Base-by-base conservation (phyloP, 1,139 yeast species). In the Hansenula sp. region DNA sequence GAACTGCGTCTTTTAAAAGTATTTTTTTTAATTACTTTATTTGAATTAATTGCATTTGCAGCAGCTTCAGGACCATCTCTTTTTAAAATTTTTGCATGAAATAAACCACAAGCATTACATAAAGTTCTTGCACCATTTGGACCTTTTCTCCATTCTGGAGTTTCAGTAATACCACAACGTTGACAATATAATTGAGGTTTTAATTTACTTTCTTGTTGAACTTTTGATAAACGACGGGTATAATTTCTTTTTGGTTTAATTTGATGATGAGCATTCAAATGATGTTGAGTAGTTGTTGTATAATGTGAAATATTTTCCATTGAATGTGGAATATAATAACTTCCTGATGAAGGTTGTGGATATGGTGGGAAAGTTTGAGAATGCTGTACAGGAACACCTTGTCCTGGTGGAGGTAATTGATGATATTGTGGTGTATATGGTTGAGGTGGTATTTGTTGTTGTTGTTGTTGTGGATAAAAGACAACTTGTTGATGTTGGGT, bases 141-240 rank as follows among this genome's bases (percentile, higher is more conserved):
- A 0, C 96, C 96, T 42, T 89, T 71, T 50, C 96, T 70, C 96
- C 96, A 88, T 64, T 88, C 96, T 1, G 96, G 95, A 1, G 96
- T 87, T 45, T 82, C 87, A 3, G 77, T 73, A n/a, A 85, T 80
- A 18, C 83, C 85, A 60, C 96, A 88, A 47, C 83, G 77, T 44
- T 72, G 74, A 56, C 89, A 82, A 29, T 59, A 55, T 40, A 46
- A 43, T 33, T 38, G 37, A 8, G 35, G 35, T 29, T 37, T 43
- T 6, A 28, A 13, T 13, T 38, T 35, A 3, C 33, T 33, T 17
- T 40, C 31, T 22, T 29, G 36, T 3, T 21, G 29, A 21, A 12
- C 21, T 29, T 34, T 37, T 1, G 33, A 24, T 14, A 28, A 8
- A 14, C 38, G 39, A 16, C 44, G 40, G 20, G 38, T 18, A 24